phyloP scores from a whole-genome alignment of 1,284 basidiomycete genomes.

The Rhodotorula sp. region DNA sequence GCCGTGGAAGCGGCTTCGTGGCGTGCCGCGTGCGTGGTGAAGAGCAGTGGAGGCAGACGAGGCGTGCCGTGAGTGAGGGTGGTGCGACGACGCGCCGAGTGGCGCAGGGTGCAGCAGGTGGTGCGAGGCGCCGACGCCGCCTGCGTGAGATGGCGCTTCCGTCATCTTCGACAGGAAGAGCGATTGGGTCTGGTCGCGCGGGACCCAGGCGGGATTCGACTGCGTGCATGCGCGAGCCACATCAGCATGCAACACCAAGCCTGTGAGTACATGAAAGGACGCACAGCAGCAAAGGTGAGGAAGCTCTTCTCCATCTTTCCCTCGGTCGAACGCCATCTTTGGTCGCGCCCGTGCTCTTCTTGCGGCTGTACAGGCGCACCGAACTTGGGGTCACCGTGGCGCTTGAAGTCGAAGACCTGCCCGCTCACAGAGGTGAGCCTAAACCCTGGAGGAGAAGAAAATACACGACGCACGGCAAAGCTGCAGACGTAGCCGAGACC shows the following conservation, averaged over 20 bases:
- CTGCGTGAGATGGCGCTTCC: background rate
- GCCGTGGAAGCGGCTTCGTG: background rate
- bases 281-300: constrained; percentile 67
- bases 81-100: background rate
- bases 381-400: constrained; percentile 59
- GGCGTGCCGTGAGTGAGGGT: background rate
- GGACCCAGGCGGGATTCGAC: constrained; percentile 42
- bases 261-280: background rate
- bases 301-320: constrained; percentile 99
- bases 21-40: background rate
- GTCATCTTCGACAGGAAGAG: constrained; percentile 36
- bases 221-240: background rate
- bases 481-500: constrained; percentile 95
- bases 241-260: background rate
- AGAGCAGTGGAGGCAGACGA: background rate
- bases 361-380: constrained; percentile 68
- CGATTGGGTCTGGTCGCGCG: constrained; percentile 39
- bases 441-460: background rate
- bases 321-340: constrained; percentile 76
- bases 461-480: constrained; percentile 69
- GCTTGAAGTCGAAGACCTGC: constrained; percentile 77
- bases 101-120: background rate
- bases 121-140: background rate
- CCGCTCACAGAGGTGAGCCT: no score
- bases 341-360: constrained; percentile 43